Base-by-base conservation (phyloP, 2,329 filamentous ascomycete species). In the Microdochium paspali region DNA sequence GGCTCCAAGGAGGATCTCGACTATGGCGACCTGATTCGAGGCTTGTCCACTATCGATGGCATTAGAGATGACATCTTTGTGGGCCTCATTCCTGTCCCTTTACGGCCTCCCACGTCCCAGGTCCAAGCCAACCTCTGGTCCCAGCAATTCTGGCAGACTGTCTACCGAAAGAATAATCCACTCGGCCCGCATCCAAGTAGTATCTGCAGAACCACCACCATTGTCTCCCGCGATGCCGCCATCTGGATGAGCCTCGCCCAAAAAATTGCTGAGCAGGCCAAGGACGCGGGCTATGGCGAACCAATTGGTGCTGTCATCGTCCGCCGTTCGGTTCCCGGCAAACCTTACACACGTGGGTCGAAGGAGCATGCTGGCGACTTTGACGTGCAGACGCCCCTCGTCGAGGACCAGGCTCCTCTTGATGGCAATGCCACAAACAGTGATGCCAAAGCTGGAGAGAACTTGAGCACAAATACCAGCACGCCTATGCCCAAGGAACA, bases 101-200 rank as follows among this genome's bases (percentile, higher is more conserved):
- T 84, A 24, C 69, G 88, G 42, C 76, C 87, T 23, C 88, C 88
- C 2, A 89, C 84, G 4, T 90, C 85, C 3, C 78, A 84, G 54
- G 73, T 84, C 32, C 86, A 91, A 63, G 86, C 88, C 9, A 78
- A 77, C 24, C 70, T 79, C 61, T 93, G 87, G 87, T 84, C 81
- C 24, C 71, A 77, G 28, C 75, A 83, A 55, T 91, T 88, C 63
- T 94, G 88, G 88, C 88, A 88, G 12, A 85, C 84, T 1, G 80
- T 90, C 44, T 94, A 93, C 67, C 84, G 87, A 53, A 90, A 90
- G 69, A 90, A 85, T 54, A 93, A 93, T 59, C 87, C 87, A 2
- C 86, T 90, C 50, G 88, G 88, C 3, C 87, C 88, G 18, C 88
- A 94, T 60, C 87, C 87, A 51, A 80, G 82, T 58, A 78, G 86